Evolutionary conservation across 768 basidiomycete genomes (phyloP).

Genomic region (Cystofilobasidium ferigula): DNA sequence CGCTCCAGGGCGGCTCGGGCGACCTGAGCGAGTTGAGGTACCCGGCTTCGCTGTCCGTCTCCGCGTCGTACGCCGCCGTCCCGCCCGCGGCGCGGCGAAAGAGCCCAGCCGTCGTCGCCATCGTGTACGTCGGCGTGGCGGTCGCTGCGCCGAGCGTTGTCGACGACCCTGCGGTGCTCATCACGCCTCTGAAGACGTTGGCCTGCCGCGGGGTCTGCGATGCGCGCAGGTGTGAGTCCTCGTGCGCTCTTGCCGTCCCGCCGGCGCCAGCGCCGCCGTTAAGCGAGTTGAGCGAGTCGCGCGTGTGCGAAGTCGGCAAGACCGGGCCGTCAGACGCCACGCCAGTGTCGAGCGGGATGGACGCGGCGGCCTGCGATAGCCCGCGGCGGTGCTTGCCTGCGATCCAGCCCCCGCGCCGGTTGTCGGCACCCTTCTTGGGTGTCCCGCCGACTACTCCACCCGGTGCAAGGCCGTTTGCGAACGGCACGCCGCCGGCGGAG

Average conservation of each 20-base stretch:
- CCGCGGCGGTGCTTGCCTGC: slow-evolving; percentile 9
- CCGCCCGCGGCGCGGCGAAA: background rate
- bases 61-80: slow-evolving; percentile 2
- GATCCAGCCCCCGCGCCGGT: slow-evolving; percentile 20
- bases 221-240: background rate
- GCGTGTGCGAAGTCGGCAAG: too few species aligned
- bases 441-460: background rate
- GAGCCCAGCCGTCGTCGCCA: background rate
- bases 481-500: too few species aligned
- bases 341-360: too few species aligned
- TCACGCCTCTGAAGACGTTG: too few species aligned
- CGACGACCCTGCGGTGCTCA: too few species aligned
- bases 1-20: background rate
- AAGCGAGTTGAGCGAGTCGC: too few species aligned
- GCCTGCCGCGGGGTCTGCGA: background rate
- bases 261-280: too few species aligned
- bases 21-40: slow-evolving; percentile 13
- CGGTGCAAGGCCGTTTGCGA: too few species aligned
- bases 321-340: too few species aligned
- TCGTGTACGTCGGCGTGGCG: background rate
- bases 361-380: background rate
- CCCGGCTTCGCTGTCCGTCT: background rate
- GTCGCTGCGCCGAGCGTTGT: too few species aligned
- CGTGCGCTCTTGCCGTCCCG: too few species aligned
- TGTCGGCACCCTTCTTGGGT: background rate